Evolutionary conservation across 768 basidiomycete species (phyloP).

Genomic region (Dendrothele bispora): DNA sequence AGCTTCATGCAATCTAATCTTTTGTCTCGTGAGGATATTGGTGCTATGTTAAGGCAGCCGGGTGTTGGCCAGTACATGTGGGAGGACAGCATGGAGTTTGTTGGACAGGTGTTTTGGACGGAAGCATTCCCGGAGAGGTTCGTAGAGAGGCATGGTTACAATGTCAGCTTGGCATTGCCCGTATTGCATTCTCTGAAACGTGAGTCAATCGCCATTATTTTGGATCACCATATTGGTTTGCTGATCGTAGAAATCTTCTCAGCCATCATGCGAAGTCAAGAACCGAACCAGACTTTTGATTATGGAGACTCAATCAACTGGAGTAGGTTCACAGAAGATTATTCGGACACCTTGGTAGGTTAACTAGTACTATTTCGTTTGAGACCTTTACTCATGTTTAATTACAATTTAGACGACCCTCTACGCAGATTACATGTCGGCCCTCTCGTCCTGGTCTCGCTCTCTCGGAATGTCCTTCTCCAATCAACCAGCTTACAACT

Average conservation of each 20-base stretch:
- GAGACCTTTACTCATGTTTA: not conserved
- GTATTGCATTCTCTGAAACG: constrained; percentile 11
- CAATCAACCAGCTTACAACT: constrained; percentile 16
- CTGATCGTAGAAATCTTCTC: not conserved
- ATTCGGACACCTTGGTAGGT: constrained; percentile 15
- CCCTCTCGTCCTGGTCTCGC: constrained; percentile 10
- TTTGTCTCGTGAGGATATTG: constrained; percentile 10
- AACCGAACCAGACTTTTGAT: constrained; percentile 12
- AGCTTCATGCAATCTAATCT: constrained; percentile 15
- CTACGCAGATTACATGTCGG: constrained; percentile 14
- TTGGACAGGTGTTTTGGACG: constrained; percentile 15
- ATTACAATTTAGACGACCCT: constrained; percentile 8
- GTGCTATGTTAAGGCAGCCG: constrained; percentile 9
- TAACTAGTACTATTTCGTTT: not conserved
- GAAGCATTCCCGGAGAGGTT: constrained; percentile 13
- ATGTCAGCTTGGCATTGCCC: constrained; percentile 14
- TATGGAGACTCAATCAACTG: constrained; percentile 11
- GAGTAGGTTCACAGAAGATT: constrained; percentile 15
- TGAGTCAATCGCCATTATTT: constrained; percentile 4
- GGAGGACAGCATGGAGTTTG: constrained; percentile 17
- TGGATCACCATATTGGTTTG: not conserved
- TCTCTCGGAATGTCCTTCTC: constrained; percentile 13
- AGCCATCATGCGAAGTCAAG: not conserved
- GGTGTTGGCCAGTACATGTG: constrained; percentile 17
- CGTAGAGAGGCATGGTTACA: constrained; percentile 16